These are phyloP conservation scores for Rhodamnia argentea DNA, from an alignment of 345 rosid genomes.

Conservation along the genomic window DNA sequence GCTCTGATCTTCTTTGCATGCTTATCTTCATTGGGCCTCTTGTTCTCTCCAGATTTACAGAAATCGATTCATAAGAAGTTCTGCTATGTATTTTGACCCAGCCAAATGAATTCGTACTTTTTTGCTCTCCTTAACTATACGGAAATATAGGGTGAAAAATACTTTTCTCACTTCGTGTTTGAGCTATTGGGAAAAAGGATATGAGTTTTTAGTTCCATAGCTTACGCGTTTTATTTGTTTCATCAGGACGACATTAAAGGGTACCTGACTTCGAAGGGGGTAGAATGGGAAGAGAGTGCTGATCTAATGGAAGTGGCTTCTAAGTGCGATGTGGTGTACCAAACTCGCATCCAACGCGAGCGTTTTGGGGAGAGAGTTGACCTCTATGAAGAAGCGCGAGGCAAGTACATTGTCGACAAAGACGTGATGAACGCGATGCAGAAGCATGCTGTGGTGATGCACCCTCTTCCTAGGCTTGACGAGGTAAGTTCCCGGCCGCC, in stretches of 20 bases:
- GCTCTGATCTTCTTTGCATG: background rate
- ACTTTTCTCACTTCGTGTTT: fast-evolving
- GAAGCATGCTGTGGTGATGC: slow-evolving; percentile 83
- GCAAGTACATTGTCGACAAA: slow-evolving; percentile 73
- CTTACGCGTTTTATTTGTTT: background rate
- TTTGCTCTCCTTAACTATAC: background rate
- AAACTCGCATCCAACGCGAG: slow-evolving; percentile 89
- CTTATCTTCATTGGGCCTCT: background rate
- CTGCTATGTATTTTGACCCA: background rate
- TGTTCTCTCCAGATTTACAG: no score
- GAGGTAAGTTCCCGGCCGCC: slow-evolving; percentile 34
- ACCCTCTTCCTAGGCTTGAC: slow-evolving; percentile 93
- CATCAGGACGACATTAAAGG: slow-evolving; percentile 87
- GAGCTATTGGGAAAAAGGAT: background rate
- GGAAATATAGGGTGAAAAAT: background rate
- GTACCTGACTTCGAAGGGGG: slow-evolving; percentile 57
- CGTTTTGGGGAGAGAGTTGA: slow-evolving; percentile 80
- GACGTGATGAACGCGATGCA: slow-evolving; percentile 62
- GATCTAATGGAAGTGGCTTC: slow-evolving; percentile 82
- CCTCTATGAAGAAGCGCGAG: slow-evolving; percentile 87
- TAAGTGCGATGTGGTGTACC: slow-evolving; percentile 78
- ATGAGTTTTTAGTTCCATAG: background rate
- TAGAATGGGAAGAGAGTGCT: slow-evolving; percentile 82
- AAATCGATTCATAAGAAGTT: background rate
- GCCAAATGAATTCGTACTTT: background rate